A percentile compares a stretch with the other conserved stretches of the same genome.
Evolutionary conservation across 345 rosid genomes (phyloP).

Genomic region (Lumnitzera littorea): DNA sequence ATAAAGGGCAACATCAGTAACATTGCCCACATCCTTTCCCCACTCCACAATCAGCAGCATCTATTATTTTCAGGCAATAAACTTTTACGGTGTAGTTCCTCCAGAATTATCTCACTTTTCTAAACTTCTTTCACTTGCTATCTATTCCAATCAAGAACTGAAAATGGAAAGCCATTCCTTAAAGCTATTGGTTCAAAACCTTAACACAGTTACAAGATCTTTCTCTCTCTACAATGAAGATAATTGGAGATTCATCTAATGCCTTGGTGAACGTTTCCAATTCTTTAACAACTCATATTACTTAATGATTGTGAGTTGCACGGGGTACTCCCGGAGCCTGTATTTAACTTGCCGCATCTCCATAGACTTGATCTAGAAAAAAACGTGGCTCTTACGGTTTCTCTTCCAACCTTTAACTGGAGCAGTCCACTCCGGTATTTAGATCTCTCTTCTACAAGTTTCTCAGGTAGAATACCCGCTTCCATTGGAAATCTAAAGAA

Average conservation of each 20-base stretch:
- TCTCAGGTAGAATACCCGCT: too few relatives aligned
- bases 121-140: constrained; percentile 11
- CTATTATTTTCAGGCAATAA: not conserved
- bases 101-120: constrained; percentile 5
- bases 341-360: too few relatives aligned
- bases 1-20: not conserved
- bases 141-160: too few relatives aligned
- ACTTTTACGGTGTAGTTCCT: constrained; percentile 5
- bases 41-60: not conserved
- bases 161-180: too few relatives aligned
- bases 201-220: constrained; percentile 8
- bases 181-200: constrained; percentile 5
- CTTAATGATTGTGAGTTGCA: not conserved
- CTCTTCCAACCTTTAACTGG: too few relatives aligned
- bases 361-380: too few relatives aligned
- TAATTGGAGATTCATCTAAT: not conserved
- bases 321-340: not conserved
- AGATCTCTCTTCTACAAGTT: too few relatives aligned
- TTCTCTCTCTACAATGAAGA: not conserved
- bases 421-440: too few relatives aligned
- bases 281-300: constrained; percentile 4
- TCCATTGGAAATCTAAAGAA: not conserved
- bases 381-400: too few relatives aligned
- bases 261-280: constrained; percentile 10
- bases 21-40: constrained; percentile 5